phyloP scores from a whole-genome alignment of 176 grass and related monocot genomes.

The Bothriochloa decipiens region DNA sequence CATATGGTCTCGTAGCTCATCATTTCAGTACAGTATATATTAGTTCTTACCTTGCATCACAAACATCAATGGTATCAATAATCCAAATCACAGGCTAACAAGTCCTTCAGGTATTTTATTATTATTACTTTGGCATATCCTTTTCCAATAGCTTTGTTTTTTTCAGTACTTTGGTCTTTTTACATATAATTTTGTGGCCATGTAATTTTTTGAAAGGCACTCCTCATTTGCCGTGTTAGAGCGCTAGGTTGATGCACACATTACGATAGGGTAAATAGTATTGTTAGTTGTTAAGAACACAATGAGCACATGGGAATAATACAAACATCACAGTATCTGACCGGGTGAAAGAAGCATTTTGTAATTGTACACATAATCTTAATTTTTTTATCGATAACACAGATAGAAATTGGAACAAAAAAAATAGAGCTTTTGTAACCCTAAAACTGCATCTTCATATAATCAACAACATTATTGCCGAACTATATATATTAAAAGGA shows the following conservation, averaged over 20 bases:
- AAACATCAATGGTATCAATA: background rate
- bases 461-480: background rate
- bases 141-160: background rate
- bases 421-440: slow-evolving; percentile 20
- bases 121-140: background rate
- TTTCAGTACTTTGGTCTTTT: background rate
- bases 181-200: background rate
- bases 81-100: background rate
- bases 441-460: background rate
- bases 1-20: background rate
- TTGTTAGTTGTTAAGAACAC: slow-evolving; percentile 13
- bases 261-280: background rate
- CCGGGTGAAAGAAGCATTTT: background rate
- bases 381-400: background rate
- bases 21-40: background rate
- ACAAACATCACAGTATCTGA: background rate
- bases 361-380: slow-evolving; percentile 12
- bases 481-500: background rate
- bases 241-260: background rate
- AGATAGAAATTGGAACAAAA: background rate
- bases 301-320: background rate
- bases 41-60: background rate
- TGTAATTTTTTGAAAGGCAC: background rate
- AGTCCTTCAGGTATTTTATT: background rate
- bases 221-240: slow-evolving; percentile 14